Percentiles rank a stretch among this genome's conserved stretches.
Conservation (phyloP, 208 protist species). For the Leishmania major region DNA sequence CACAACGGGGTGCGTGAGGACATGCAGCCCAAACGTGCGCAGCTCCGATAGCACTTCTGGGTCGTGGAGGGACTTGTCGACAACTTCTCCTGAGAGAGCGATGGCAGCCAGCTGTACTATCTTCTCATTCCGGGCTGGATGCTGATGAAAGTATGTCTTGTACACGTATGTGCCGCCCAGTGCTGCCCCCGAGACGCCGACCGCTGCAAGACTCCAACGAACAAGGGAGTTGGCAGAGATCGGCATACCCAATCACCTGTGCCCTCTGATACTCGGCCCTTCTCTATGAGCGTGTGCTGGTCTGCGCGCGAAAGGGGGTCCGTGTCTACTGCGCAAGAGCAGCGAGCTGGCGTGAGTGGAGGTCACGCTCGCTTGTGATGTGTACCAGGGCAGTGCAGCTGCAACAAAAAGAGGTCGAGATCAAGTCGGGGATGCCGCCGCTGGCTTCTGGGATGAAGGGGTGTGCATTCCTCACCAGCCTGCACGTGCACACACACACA, state of each 20-base stretch:
- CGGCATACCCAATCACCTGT: conserved; percentile 10
- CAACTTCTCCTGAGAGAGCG: conserved; percentile 73
- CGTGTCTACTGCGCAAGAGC: background rate
- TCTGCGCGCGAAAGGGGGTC: background rate
- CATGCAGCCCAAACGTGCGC: conserved; percentile 52
- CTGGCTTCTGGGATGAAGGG: background rate
- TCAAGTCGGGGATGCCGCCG: background rate
- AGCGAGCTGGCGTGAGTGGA: background rate
- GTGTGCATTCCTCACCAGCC: background rate
- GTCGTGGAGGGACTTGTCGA: conserved; percentile 54
- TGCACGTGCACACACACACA: background rate
- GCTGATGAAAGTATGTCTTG: conserved; percentile 24
- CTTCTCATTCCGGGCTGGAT: conserved; percentile 47
- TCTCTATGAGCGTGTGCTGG: background rate
- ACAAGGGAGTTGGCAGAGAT: conserved; percentile 34
- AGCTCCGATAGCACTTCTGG: conserved; percentile 60
- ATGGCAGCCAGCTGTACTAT: conserved; percentile 74
- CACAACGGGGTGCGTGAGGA: conserved; percentile 55
- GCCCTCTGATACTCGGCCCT: background rate
- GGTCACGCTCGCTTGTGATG: no score
- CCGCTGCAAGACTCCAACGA: conserved; percentile 36
- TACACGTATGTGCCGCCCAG: conserved; percentile 48
- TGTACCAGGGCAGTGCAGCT: background rate
- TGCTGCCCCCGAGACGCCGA: conserved; percentile 58
- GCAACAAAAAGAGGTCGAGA: background rate